Evolutionary conservation across 345 rosid genomes (phyloP).

Genomic region (Eucalyptus regnans): DNA sequence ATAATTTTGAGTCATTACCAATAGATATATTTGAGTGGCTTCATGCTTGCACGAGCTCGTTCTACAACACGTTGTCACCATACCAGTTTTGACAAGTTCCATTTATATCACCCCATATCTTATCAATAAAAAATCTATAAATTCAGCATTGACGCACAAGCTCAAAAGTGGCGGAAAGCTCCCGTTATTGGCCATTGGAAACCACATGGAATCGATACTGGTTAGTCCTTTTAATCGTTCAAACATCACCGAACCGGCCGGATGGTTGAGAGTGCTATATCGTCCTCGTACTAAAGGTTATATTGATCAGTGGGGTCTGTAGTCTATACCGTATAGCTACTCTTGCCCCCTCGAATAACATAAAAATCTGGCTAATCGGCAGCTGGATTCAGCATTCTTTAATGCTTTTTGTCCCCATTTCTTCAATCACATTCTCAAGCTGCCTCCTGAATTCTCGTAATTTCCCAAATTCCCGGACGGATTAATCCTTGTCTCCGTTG

Average conservation of each 20-base stretch:
- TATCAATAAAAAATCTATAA: neutral
- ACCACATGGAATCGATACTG: neutral
- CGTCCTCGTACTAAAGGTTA: neutral
- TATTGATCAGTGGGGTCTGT: neutral
- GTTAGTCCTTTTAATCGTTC: neutral
- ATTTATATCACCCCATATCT: neutral
- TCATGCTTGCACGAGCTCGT: neutral
- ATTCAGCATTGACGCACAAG: neutral
- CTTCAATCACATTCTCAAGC: neutral
- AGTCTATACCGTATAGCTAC: neutral
- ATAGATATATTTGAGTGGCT: neutral
- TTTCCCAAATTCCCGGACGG: neutral
- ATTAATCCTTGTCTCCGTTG: neutral
- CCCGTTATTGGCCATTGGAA: neutral
- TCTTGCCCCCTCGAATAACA: neutral
- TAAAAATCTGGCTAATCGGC: neutral
- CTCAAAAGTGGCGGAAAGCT: neutral
- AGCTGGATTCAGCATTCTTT: neutral
- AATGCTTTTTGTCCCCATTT: neutral
- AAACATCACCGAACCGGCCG: neutral
- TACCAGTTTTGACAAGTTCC: neutral
- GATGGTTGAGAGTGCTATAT: neutral
- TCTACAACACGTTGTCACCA: neutral
- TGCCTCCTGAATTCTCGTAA: neutral
- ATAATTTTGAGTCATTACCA: neutral